phyloP scores from a whole-genome alignment of 1,284 basidiomycete genomes.

The Naganishia sp. region DNA sequence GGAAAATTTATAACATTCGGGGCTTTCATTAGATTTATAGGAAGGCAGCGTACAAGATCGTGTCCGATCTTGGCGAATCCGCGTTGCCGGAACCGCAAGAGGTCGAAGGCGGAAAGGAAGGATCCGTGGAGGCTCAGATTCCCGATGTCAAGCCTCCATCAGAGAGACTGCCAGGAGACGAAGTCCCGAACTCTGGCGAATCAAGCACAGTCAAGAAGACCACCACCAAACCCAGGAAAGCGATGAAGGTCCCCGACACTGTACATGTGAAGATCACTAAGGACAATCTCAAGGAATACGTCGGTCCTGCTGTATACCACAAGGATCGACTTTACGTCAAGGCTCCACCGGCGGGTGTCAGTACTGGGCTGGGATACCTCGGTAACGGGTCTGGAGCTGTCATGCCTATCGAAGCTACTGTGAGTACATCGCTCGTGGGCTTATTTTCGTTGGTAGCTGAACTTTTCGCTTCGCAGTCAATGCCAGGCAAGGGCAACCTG shows the following conservation, averaged over 20 bases:
- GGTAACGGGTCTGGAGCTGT: conserved; percentile 95
- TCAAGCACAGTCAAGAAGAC: conserved; percentile 47
- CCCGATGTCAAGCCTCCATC: conserved; percentile 53
- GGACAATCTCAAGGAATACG: conserved; percentile 91
- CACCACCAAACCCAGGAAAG: conserved; percentile 74
- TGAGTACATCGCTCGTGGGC: conserved; percentile 53
- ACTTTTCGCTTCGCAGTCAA: conserved; percentile 60
- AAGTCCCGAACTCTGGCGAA: conserved; percentile 35
- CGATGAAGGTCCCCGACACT: conserved; percentile 75
- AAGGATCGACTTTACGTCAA: conserved; percentile 87
- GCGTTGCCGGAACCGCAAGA: conserved; percentile 68
- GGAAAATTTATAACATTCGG: conserved; percentile 62
- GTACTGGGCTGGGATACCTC: conserved; percentile 89
- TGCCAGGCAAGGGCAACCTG: conserved; percentile 86
- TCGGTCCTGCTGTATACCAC: conserved; percentile 93
- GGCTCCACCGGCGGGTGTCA: conserved; percentile 85
- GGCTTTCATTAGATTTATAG: conserved; percentile 77
- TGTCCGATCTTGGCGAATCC: conserved; percentile 86
- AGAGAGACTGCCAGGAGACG: conserved; percentile 49
- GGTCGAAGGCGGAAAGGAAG: conserved; percentile 35
- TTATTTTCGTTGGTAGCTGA: background rate
- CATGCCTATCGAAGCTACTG: conserved; percentile 94
- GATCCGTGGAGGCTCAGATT: conserved; percentile 48
- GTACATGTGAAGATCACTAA: conserved; percentile 80
- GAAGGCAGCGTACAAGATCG: conserved; percentile 91